Evolutionary conservation across 2,329 filamentous ascomycete genomes (phyloP), one percentile per base, ranked within the genome.

Genomic region (Moelleriella libera): DNA sequence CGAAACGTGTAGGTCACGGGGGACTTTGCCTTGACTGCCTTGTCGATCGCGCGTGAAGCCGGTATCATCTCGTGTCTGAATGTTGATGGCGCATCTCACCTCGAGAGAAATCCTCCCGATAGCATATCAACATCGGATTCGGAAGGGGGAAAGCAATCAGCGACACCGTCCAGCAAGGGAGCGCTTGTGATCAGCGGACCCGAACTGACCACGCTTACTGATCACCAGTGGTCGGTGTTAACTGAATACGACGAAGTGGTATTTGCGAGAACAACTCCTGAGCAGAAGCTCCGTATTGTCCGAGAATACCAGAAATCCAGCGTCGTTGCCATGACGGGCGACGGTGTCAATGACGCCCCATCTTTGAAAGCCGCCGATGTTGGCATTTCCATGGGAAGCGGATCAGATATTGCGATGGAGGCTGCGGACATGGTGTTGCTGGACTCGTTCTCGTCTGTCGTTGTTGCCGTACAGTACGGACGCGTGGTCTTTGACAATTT

Each of bases 321-420:
- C 62, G 82, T 85, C 2, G 78, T 94, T 1, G 87, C 81, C 40
- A 92, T 94, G 78, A 85, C 89, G 2, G 88, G 87, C 39, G 87
- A 94, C 55, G 87, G 88, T 14, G 86, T 90, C 54, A 94, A 94
- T 56, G 88, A 94, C 58, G 83, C 86, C 0, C 86, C 87, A 0
- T 87, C 87, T 2, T 75, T 94, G 4, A 80, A 83, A 2, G 80
- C 81, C 1, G 85, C 88, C 12, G 87, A 94, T 55, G 79, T 94
- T 1, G 85, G 85, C 48, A 90, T 94, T 50, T 84, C 86, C 1
- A 80, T 94, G 54, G 85, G 84, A 1, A 83, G 80, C 1, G 87
- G 87, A 5, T 87, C 83, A 0, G 88, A 94, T 58, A 83, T 94
- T 37, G 88, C 88, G 4, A 80, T 92, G 52, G 84, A 83, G 46